phyloP scores from a whole-genome alignment of 345 rosid genomes.

The Adansonia digitata region DNA sequence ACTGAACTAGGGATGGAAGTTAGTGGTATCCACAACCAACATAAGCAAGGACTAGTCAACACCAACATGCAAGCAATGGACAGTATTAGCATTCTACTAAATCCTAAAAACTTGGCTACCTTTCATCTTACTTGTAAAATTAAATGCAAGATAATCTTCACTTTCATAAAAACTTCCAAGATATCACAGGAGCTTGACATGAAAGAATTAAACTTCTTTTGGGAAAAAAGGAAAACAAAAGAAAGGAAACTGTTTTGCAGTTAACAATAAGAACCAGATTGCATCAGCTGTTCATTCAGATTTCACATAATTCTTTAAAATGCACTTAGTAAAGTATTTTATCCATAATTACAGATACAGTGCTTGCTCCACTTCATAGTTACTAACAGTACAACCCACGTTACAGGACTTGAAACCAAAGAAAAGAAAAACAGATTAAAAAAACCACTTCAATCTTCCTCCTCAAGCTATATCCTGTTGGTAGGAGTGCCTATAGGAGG shows the following conservation, averaged over 20 bases:
- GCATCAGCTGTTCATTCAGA: background rate
- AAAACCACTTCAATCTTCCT: background rate
- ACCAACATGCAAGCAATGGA: background rate
- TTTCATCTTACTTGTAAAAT: background rate
- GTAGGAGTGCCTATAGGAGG: background rate
- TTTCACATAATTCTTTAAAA: conserved; percentile 1
- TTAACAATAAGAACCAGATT: background rate
- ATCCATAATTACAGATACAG: background rate
- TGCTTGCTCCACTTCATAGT: background rate
- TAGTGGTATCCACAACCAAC: background rate
- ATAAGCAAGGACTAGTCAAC: background rate
- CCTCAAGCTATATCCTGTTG: background rate
- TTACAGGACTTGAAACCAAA: background rate
- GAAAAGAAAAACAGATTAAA: background rate
- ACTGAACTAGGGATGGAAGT: background rate
- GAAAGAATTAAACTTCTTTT: background rate
- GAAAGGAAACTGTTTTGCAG: background rate
- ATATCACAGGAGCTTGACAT: background rate
- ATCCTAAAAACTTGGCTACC: background rate
- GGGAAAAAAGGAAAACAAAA: background rate
- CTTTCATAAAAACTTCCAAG: background rate
- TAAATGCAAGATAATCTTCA: background rate
- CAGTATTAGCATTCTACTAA: background rate
- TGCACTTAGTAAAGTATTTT: background rate
- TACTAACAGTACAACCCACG: background rate